These are phyloP conservation scores for Macrolepiota dolichaula DNA, from an alignment of 768 basidiomycete genomes.

Conservation along the genomic window DNA sequence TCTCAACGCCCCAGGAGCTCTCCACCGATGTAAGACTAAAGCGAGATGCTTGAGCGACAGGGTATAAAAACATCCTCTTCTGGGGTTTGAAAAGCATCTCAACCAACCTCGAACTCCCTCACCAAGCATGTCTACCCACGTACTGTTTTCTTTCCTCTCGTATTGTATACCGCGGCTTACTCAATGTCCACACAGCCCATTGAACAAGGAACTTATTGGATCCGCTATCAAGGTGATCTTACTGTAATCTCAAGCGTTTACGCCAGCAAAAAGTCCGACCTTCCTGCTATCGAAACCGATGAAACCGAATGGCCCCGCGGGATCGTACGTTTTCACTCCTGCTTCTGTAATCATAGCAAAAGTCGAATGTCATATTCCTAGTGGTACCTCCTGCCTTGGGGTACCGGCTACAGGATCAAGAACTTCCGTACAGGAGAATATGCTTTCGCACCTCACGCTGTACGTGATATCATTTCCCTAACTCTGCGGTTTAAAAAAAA, in stretches of 20 bases:
- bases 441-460: neutral
- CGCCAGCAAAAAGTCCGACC: neutral
- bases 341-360: neutral
- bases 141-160: neutral
- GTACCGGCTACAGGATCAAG: neutral
- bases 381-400: neutral
- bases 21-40: neutral
- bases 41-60: neutral
- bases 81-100: neutral
- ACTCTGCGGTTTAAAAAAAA: no score
- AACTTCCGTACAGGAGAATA: neutral
- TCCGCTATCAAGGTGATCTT: neutral
- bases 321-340: neutral
- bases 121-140: neutral
- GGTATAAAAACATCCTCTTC: neutral
- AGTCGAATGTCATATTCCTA: neutral
- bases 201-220: neutral
- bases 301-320: neutral
- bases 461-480: neutral
- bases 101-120: neutral
- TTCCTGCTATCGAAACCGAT: neutral
- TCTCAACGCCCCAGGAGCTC: neutral
- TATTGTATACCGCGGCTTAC: neutral
- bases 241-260: neutral
- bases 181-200: neutral